A percentile compares a stretch with the other conserved stretches of the same genome.
phyloP scores from a whole-genome alignment of 495 filamentous ascomycete species.

The Cetradonia linearis region DNA sequence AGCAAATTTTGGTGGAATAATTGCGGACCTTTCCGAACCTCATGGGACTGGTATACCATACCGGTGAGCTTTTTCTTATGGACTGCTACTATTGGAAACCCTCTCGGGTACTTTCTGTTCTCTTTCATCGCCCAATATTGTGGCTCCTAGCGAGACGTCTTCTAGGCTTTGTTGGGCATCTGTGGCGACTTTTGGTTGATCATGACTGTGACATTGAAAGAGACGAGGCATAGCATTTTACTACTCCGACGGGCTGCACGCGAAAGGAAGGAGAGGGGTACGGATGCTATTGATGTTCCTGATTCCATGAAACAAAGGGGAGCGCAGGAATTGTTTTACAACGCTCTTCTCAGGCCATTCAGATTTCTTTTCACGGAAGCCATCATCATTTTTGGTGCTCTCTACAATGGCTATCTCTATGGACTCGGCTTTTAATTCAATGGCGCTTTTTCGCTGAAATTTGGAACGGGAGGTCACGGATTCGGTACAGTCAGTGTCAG shows the following conservation, averaged over 20 bases:
- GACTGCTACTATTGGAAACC: constrained; percentile 36
- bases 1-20: constrained; percentile 25
- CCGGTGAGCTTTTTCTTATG: constrained; percentile 29
- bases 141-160: constrained; percentile 32
- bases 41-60: constrained; percentile 23
- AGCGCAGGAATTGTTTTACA: constrained; percentile 25
- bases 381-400: constrained; percentile 30
- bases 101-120: constrained; percentile 35
- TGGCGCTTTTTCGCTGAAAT: constrained; percentile 38
- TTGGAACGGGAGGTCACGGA: constrained; percentile 34
- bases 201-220: constrained; percentile 32
- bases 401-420: constrained; percentile 34
- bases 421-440: constrained; percentile 33
- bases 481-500: constrained; percentile 35
- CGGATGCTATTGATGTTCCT: constrained; percentile 17
- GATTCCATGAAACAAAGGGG: constrained; percentile 24
- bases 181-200: constrained; percentile 37
- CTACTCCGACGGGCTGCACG: constrained; percentile 20
- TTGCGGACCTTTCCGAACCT: constrained; percentile 25
- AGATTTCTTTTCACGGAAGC: constrained; percentile 34
- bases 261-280: constrained; percentile 20
- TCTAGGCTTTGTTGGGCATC: constrained; percentile 40
- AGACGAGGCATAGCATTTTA: constrained; percentile 36
- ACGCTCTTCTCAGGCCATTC: constrained; percentile 29
- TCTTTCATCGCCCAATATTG: constrained; percentile 34